Conservation (phyloP, 169 alveolate species). For the Plasmodium vinckei region DNA sequence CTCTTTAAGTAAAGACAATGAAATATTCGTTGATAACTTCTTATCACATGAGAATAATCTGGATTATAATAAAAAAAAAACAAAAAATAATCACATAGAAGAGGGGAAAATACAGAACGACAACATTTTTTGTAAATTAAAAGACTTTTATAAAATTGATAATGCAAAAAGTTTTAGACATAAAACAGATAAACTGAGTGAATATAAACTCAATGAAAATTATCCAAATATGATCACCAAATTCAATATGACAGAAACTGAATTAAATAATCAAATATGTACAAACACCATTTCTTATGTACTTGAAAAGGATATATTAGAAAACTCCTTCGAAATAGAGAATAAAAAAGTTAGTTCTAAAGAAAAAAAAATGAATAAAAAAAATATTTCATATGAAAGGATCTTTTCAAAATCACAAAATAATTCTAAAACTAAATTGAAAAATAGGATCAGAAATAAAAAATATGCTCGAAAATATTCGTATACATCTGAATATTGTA, state of each 20-base stretch:
- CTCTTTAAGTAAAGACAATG: slow-evolving; percentile 1
- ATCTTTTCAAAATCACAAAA: slow-evolving; percentile 16
- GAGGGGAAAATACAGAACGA: not conserved
- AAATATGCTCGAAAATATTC: not conserved
- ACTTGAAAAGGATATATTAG: not conserved
- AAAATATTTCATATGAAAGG: slow-evolving; percentile 1
- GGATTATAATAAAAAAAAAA: slow-evolving; percentile 22
- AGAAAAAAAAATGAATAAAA: not conserved
- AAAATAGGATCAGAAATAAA: not conserved
- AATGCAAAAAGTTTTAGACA: not conserved
- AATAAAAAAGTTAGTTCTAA: slow-evolving; percentile 1
- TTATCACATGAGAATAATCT: not conserved
- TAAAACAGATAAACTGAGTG: not conserved
- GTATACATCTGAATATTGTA: not conserved
- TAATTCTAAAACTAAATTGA: slow-evolving; percentile 1
- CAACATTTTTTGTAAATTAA: slow-evolving; percentile 31
- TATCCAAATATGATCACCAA: not conserved
- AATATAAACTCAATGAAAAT: not conserved
- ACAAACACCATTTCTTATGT: not conserved
- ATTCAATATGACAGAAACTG: not conserved
- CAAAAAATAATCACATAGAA: slow-evolving; percentile 4
- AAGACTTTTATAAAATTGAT: slow-evolving; percentile 43
- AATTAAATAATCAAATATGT: not conserved
- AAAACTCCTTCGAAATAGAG: not conserved
- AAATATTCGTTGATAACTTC: slow-evolving; percentile 3